Conservation (phyloP, 108 stramenopile genomes). For the Nannochloropsis granulata region DNA sequence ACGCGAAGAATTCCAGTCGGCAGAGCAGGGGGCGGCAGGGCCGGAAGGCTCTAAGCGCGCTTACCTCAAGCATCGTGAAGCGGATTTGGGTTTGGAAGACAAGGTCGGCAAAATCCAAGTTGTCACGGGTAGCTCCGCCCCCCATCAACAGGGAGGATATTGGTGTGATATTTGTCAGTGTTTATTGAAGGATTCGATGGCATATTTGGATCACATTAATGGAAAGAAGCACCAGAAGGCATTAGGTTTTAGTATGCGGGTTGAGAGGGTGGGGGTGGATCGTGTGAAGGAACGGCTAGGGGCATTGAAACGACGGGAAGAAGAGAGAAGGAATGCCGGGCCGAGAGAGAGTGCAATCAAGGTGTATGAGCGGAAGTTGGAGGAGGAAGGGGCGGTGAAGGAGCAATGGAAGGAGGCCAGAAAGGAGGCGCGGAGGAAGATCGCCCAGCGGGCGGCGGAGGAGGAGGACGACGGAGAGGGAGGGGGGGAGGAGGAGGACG, state of each 20-base stretch:
- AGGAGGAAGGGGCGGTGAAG: neutral
- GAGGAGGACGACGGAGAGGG: slow-evolving; percentile 41
- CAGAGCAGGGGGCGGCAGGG: slow-evolving; percentile 53
- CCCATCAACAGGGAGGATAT: slow-evolving; percentile 51
- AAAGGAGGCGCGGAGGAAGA: neutral
- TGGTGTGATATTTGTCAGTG: slow-evolving; percentile 91
- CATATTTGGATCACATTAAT: slow-evolving; percentile 89
- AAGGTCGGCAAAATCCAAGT: slow-evolving; percentile 76
- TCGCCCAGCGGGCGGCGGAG: slow-evolving; percentile 13
- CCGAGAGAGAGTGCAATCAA: neutral
- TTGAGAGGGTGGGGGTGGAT: slow-evolving; percentile 66
- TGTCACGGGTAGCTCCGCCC: slow-evolving; percentile 23
- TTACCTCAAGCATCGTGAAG: slow-evolving; percentile 63
- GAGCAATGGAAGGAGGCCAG: slow-evolving; percentile 9
- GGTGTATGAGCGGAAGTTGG: slow-evolving; percentile 17
- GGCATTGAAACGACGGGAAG: slow-evolving; percentile 31
- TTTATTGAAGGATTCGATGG: slow-evolving; percentile 71
- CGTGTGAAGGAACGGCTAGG: slow-evolving; percentile 44
- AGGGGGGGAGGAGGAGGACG: slow-evolving; percentile 40
- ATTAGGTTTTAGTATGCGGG: slow-evolving; percentile 81
- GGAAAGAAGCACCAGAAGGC: slow-evolving; percentile 86
- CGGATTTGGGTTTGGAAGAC: slow-evolving; percentile 55
- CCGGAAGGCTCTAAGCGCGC: slow-evolving; percentile 70
- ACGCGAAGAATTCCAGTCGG: slow-evolving; percentile 71
- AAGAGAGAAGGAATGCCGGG: slow-evolving; percentile 14